Evolutionary conservation across 2,329 filamentous ascomycete species (phyloP).

Genomic region (Pseudogymnoascus sp.): DNA sequence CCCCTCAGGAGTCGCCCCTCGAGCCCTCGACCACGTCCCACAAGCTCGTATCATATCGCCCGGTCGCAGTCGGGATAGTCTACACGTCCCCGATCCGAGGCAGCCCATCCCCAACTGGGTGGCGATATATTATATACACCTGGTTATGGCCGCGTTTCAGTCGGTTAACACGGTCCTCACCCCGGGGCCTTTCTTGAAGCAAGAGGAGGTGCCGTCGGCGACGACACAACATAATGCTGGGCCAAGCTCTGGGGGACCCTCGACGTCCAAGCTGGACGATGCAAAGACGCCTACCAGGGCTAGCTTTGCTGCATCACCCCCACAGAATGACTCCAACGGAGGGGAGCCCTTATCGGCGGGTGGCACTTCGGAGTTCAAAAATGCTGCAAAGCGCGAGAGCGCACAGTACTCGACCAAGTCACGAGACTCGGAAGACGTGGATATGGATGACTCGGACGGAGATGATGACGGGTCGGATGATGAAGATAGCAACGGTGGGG

Average conservation of each 20-base stretch:
- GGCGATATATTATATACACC: not conserved
- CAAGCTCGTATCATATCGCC: not conserved
- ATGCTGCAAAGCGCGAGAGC: slow-evolving; percentile 41
- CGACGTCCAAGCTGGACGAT: slow-evolving; percentile 25
- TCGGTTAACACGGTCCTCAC: slow-evolving; percentile 50
- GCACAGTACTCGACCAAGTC: slow-evolving; percentile 55
- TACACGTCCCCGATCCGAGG: not conserved
- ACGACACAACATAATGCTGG: slow-evolving; percentile 38
- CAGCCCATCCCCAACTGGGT: not conserved
- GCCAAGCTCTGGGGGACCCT: slow-evolving; percentile 30
- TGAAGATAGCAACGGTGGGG: slow-evolving; percentile 48
- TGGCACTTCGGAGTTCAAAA: slow-evolving; percentile 33
- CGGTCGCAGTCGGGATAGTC: not conserved
- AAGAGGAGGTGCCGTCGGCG: slow-evolving; percentile 47
- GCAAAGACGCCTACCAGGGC: slow-evolving; percentile 58
- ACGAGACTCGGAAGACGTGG: slow-evolving; percentile 58
- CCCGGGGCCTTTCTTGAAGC: slow-evolving; percentile 30
- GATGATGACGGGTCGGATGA: slow-evolving; percentile 56
- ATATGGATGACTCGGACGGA: slow-evolving; percentile 68
- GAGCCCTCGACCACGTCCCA: not conserved
- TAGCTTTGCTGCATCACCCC: slow-evolving; percentile 39
- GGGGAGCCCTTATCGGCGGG: slow-evolving; percentile 43
- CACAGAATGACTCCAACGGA: slow-evolving; percentile 46
- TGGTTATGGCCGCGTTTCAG: slow-evolving; percentile 47
- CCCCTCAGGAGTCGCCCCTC: not conserved